A percentile compares a stretch with the other conserved stretches of the same genome.
phyloP scores from a whole-genome alignment of 2,329 filamentous ascomycete genomes.

The Calycina herbarum region DNA sequence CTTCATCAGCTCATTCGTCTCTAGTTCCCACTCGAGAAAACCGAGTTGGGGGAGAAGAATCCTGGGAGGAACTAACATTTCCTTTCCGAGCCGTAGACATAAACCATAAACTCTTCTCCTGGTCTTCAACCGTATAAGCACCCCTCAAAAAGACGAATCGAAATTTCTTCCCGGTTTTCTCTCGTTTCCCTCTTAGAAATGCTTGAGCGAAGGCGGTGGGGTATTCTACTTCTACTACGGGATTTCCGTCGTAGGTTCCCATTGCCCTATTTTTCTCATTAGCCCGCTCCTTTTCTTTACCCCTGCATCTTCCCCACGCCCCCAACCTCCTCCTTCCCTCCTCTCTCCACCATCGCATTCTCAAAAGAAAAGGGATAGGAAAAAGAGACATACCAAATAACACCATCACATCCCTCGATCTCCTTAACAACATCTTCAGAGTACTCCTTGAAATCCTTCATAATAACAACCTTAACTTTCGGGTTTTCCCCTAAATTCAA shows the following conservation, averaged over 20 bases:
- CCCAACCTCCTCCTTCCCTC: not conserved
- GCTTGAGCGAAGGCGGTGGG: conserved; percentile 21
- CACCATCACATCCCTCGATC: conserved; percentile 22
- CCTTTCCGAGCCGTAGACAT: conserved; percentile 40
- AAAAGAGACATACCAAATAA: conserved; percentile 31
- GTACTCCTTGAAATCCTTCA: conserved; percentile 24
- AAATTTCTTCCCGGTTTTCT: conserved; percentile 40
- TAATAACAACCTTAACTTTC: conserved; percentile 45
- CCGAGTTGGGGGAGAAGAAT: not conserved
- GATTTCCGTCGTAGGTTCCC: conserved; percentile 18
- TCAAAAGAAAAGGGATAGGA: conserved; percentile 37
- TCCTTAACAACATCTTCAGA: conserved; percentile 29
- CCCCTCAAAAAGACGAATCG: conserved; percentile 45
- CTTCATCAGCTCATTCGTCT: not conserved
- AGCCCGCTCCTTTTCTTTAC: conserved; percentile 17
- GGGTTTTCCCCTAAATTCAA: conserved; percentile 30
- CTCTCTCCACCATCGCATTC: not conserved
- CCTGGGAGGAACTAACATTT: conserved; percentile 7
- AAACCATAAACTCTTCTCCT: conserved; percentile 43
- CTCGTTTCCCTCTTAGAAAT: conserved; percentile 7
- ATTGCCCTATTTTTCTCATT: conserved; percentile 34
- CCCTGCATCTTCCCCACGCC: not conserved
- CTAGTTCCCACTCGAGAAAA: not conserved
- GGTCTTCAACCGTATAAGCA: conserved; percentile 42
- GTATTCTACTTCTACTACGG: conserved; percentile 22